Evolutionary conservation across 352 stramenopile genomes (phyloP).

Genomic region (Poterioochromonas sp.): DNA sequence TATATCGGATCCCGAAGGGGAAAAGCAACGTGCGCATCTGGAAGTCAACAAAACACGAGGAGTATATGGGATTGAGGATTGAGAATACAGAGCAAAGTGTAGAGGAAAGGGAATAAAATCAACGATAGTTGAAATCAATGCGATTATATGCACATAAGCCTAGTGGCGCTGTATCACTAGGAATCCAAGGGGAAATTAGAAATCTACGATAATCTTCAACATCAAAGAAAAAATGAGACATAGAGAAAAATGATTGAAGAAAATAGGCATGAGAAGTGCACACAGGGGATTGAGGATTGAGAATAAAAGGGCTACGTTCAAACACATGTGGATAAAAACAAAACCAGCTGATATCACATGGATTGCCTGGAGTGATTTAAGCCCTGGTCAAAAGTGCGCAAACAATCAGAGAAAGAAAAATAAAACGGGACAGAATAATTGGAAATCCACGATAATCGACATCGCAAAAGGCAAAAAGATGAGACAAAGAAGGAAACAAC

Average conservation of each 20-base stretch:
- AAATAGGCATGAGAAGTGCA: slow-evolving; percentile 13
- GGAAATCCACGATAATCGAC: slow-evolving; percentile 11
- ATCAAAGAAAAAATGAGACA: slow-evolving; percentile 17
- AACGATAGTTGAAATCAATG: slow-evolving; percentile 15
- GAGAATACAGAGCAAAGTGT: slow-evolving; percentile 13
- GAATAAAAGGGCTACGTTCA: slow-evolving; percentile 13
- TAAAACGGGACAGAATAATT: slow-evolving; percentile 2
- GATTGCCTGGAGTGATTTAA: not conserved
- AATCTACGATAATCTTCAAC: slow-evolving; percentile 15
- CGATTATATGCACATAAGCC: slow-evolving; percentile 13
- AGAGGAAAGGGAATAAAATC: slow-evolving; percentile 14
- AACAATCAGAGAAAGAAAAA: too few relatives aligned
- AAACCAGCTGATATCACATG: too few relatives aligned
- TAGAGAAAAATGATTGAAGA: slow-evolving; percentile 17
- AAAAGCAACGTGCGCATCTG: slow-evolving; percentile 10
- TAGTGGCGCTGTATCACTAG: slow-evolving; percentile 5
- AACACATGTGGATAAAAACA: slow-evolving; percentile 15
- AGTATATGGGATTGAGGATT: slow-evolving; percentile 14
- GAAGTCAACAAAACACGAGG: slow-evolving; percentile 11
- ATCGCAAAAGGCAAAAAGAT: slow-evolving; percentile 14
- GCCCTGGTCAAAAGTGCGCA: not conserved
- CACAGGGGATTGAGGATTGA: slow-evolving; percentile 10
- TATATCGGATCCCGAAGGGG: slow-evolving; percentile 8
- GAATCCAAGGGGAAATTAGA: slow-evolving; percentile 10
- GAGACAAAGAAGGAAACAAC: slow-evolving; percentile 13